These are phyloP conservation scores for Camellia oleifera DNA, from an alignment of 179 eudicot genomes.

Conservation along the genomic window DNA sequence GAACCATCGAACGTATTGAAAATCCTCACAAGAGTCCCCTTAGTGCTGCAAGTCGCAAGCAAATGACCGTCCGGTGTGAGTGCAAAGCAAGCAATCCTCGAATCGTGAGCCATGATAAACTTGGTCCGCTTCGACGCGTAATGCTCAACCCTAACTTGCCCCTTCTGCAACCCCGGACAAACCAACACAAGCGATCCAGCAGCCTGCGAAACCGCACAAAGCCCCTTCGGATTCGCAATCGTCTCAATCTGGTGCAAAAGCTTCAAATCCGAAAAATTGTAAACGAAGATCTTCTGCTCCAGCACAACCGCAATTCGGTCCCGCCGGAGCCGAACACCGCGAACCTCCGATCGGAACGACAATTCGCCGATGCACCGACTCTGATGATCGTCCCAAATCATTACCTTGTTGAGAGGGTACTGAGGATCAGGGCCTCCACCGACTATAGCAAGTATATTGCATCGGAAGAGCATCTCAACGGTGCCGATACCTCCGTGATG, in stretches of 20 bases:
- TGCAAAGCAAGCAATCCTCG: conserved; percentile 68
- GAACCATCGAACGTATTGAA: conserved; percentile 61
- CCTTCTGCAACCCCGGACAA: conserved; percentile 77
- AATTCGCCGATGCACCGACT: conserved; percentile 70
- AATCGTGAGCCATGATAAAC: conserved; percentile 75
- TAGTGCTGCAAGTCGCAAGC: conserved; percentile 73
- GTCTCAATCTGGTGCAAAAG: conserved; percentile 78
- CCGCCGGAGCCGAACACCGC: conserved; percentile 61
- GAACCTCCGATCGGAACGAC: conserved; percentile 70
- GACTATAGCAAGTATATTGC: conserved; percentile 61
- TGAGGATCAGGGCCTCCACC: conserved; percentile 75
- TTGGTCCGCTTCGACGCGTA: conserved; percentile 58
- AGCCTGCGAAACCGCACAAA: conserved; percentile 70
- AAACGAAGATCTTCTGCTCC: conserved; percentile 75
- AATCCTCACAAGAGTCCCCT: conserved; percentile 75
- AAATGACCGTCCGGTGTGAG: conserved; percentile 68
- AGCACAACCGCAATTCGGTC: conserved; percentile 69
- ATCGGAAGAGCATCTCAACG: conserved; percentile 78
- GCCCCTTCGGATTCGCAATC: conserved; percentile 66
- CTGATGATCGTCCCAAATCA: conserved; percentile 91
- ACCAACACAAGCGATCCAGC: conserved; percentile 58
- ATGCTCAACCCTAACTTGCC: conserved; percentile 77
- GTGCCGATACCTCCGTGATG: conserved; percentile 47
- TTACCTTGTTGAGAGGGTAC: conserved; percentile 71
- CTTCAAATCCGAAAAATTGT: conserved; percentile 68